Base-by-base conservation (phyloP, 495 filamentous ascomycete species). In the Penicillium pulvis region DNA sequence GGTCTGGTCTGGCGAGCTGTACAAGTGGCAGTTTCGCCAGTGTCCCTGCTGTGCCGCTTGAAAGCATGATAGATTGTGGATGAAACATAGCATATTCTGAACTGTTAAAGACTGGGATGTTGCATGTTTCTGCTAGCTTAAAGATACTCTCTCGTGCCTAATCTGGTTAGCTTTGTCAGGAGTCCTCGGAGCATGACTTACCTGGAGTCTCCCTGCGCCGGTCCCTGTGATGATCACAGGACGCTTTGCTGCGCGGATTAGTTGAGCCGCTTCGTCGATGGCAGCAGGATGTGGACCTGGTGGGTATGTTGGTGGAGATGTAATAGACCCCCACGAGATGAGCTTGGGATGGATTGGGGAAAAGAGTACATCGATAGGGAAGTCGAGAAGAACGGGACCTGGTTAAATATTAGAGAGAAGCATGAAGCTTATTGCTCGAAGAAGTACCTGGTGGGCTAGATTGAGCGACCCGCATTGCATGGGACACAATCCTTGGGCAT, bases 351-450 rank as follows among this genome's bases (percentile, higher is more conserved):
- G 56, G 5, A 71, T 46, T 0, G 69, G 69, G 4, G 66, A 54
- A 16, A 71, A 71, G 0, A 71, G 60, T 7, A 71, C 61, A 30
- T 71, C 66, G 23, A 71, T 69, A 0, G 66, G 69, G 28, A 71
- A 71, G 39, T 71, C 66, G 4, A 71, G 58, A 31, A 71, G 51
- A 7, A 69, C 66, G 14, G 66, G 64, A 1, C 66, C 69, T 69
- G 28, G 28, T 1, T 28, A 28, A 28, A 28, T 28, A 28, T 28
- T 28, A 28, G 6, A 4, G 6, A 28, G 6, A 28, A 0, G 28
- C 28, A 1, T 28, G 28, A 28, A 7, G 26, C 5, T 46, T 17
- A 45, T 17, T 9, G 4, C 17, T 3, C n/a, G 14, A 10, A 39
- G 19, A 3, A 31, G 10, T 60, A 70, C 67, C 69, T 11, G 69